Evolutionary conservation across 139 green algal genomes (phyloP), one percentile per base, ranked within the genome.

Genomic region (Chlamydomonas incerta): DNA sequence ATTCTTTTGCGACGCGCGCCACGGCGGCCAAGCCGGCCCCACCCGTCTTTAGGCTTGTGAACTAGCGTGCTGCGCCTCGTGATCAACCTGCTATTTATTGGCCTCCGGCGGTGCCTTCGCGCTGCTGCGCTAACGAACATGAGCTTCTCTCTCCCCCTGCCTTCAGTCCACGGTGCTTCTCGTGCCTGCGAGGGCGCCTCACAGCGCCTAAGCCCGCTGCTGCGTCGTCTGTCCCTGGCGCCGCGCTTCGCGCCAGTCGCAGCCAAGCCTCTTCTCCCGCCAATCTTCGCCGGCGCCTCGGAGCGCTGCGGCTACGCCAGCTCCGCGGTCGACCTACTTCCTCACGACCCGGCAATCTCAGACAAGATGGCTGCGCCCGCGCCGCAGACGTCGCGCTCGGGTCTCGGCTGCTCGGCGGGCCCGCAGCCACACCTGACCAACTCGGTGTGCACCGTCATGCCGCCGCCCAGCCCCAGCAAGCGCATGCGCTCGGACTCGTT

Each of bases 401-500:
- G n/a, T n/a, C n/a, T n/a, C n/a, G n/a, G n/a, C n/a, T 50, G 41
- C 41, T 50, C n/a, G n/a, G 41, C 41, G 41, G 41, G 41, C 41
- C 41, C 41, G 41, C 41, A 50, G 41, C 41, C 41, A 8, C 41
- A 50, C 29, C 28, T 67, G 11, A 66, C 72, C 50, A 55, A 55
- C 72, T 67, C 50, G 41, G 41, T 50, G 6, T 50, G 41, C 41
- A 8, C 28, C 21, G 74, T 41, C 57, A 29, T 82, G 57, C 46
- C 50, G 23, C 74, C 74, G 33, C 31, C 35, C 34, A 82, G 74
- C 58, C 74, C 74, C 60, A 62, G 35, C 75, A 83, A 83, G 58
- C 75, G 75, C 2, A 62, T 41, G 29, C 75, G 75, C 75, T 73
- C 35, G 8, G 60, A 83, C 0, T 73, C 60, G 23, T 82, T 71